These are phyloP conservation scores for Vigna angularis DNA, from an alignment of 306 rosid species.

Conservation along the genomic window DNA sequence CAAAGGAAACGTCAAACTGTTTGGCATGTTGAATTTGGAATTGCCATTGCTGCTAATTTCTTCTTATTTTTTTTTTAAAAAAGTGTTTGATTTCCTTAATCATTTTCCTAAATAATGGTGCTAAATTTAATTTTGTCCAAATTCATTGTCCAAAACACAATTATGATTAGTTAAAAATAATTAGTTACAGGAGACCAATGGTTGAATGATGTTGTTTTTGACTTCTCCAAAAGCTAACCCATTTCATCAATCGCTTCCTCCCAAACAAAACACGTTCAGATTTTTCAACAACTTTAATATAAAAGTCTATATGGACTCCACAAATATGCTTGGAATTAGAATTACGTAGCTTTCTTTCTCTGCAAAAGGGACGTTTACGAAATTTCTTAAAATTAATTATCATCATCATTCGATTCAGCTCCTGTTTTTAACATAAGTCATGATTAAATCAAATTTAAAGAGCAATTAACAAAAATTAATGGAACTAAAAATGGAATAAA, in stretches of 20 bases:
- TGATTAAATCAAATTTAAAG: not conserved
- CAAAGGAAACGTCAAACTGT: too few relatives aligned
- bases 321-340: not conserved
- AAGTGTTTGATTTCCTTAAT: too few relatives aligned
- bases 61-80: too few relatives aligned
- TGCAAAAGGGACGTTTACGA: not conserved
- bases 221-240: conserved; percentile 49
- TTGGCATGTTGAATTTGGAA: too few relatives aligned
- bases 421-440: not conserved
- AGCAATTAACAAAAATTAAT: not conserved
- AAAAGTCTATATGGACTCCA: conserved; percentile 3
- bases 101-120: too few relatives aligned
- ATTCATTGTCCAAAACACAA: not conserved
- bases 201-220: conserved; percentile 45
- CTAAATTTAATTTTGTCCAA: too few relatives aligned
- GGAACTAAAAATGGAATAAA: not conserved
- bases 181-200: not conserved
- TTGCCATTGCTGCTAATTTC: too few relatives aligned
- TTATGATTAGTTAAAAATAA: conserved; percentile 6
- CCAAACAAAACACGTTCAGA: conserved; percentile 24
- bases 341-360: not conserved
- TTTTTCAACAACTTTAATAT: conserved; percentile 41
- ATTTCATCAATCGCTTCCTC: conserved; percentile 44
- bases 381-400: not conserved
- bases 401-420: too few relatives aligned